These are phyloP conservation scores for Hansenula sp. DNA, from an alignment of 1,139 yeast species.

Conservation along the genomic window DNA sequence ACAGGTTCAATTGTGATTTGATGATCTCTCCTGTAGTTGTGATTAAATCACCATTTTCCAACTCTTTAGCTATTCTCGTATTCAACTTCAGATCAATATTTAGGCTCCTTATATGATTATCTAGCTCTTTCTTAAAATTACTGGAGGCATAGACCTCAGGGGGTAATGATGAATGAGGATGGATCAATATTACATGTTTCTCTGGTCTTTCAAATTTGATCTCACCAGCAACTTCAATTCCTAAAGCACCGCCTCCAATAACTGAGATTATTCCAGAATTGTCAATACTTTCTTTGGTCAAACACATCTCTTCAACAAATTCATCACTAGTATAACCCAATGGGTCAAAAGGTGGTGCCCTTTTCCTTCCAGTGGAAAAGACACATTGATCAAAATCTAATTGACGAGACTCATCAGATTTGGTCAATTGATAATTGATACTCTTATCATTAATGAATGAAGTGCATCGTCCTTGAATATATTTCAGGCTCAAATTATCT, in stretches of 20 bases:
- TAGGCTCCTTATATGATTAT: constrained; percentile 35
- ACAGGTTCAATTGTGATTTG: constrained; percentile 30
- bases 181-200: constrained; percentile 24
- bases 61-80: constrained; percentile 19
- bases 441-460: constrained; percentile 29
- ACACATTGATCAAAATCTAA: constrained; percentile 45
- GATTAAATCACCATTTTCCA: constrained; percentile 16
- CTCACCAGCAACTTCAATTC: constrained; percentile 30
- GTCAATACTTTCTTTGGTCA: constrained; percentile 18
- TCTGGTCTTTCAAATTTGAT: constrained; percentile 21
- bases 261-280: constrained; percentile 21
- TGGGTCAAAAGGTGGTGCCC: constrained; percentile 56
- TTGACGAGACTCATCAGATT: constrained; percentile 17
- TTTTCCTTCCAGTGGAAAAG: constrained; percentile 47
- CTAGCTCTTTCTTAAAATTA: constrained; percentile 28
- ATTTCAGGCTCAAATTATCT: constrained; percentile 24
- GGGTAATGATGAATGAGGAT: constrained; percentile 21
- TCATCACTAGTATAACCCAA: constrained; percentile 24
- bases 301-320: constrained; percentile 25
- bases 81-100: constrained; percentile 24
- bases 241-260: constrained; percentile 30
- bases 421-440: constrained; percentile 14
- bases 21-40: constrained; percentile 44
- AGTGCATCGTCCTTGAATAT: constrained; percentile 38
- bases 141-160: constrained; percentile 17